A percentile compares a stretch with the other conserved stretches of the same genome.
phyloP scores from a whole-genome alignment of 345 rosid genomes.

The Eucalyptus tenuipes region DNA sequence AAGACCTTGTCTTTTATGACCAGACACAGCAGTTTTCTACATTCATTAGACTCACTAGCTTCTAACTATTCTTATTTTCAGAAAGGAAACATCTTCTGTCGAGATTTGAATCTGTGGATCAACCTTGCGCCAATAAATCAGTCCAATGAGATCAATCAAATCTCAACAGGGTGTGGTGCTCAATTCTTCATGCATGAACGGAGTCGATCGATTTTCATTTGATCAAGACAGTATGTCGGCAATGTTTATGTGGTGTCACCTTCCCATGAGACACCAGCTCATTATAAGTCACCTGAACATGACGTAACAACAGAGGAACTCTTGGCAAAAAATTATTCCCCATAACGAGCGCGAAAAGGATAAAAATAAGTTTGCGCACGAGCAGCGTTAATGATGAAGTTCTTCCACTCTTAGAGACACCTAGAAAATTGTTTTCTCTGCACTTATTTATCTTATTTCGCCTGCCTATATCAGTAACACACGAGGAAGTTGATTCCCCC shows the following conservation, averaged over 20 bases:
- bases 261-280: not conserved
- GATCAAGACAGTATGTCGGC: not conserved
- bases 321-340: not conserved
- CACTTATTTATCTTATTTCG: not conserved
- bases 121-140: not conserved
- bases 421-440: not conserved
- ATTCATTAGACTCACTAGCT: not conserved
- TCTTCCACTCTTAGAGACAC: not conserved
- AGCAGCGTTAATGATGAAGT: not conserved
- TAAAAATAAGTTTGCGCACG: not conserved
- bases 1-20: not conserved
- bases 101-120: not conserved
- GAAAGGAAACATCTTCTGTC: not conserved
- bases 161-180: not conserved
- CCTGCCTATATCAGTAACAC: not conserved
- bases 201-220: not conserved
- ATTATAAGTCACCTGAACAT: not conserved
- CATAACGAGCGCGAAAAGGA: not conserved
- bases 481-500: not conserved
- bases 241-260: not conserved
- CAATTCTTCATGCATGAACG: not conserved
- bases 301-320: not conserved
- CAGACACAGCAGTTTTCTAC: not conserved
- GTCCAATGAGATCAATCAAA: not conserved
- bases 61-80: not conserved